These are phyloP conservation scores for Didymella exigua DNA, from an alignment of 2,329 filamentous ascomycete species.

Conservation along the genomic window DNA sequence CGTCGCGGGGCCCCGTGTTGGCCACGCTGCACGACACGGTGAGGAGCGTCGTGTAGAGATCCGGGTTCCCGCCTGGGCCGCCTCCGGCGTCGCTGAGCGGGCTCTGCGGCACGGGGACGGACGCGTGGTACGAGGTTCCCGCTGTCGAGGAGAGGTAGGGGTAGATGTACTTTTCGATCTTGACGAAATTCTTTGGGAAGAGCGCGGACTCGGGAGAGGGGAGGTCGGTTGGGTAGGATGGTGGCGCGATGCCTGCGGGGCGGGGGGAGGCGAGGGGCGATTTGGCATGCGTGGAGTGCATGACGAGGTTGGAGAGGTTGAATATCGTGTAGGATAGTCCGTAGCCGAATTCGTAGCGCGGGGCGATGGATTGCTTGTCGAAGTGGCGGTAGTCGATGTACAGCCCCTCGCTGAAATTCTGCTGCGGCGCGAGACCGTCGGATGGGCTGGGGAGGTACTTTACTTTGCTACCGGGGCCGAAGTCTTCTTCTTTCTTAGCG, in stretches of 20 bases:
- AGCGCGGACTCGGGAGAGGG: constrained; percentile 63
- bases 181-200: constrained; percentile 66
- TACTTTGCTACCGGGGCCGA: constrained; percentile 73
- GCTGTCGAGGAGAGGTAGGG: constrained; percentile 66
- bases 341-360: constrained; percentile 85
- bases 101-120: constrained; percentile 64
- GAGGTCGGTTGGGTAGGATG: constrained; percentile 59
- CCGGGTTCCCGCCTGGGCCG: constrained; percentile 70
- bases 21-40: constrained; percentile 59
- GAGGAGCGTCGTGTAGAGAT: constrained; percentile 64
- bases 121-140: constrained; percentile 52
- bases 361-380: constrained; percentile 74
- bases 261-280: constrained; percentile 38
- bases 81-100: constrained; percentile 68
- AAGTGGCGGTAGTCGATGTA: constrained; percentile 92
- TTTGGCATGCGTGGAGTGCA: constrained; percentile 54
- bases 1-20: constrained; percentile 65
- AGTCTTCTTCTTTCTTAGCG: constrained; percentile 74
- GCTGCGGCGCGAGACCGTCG: constrained; percentile 70
- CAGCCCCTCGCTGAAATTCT: constrained; percentile 80
- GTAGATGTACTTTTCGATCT: constrained; percentile 73
- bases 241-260: constrained; percentile 44
- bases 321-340: constrained; percentile 84
- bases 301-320: constrained; percentile 61
- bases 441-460: constrained; percentile 67